phyloP scores from a whole-genome alignment of 2,329 filamentous ascomycete species.

The Gaeumannomyces sp. region DNA sequence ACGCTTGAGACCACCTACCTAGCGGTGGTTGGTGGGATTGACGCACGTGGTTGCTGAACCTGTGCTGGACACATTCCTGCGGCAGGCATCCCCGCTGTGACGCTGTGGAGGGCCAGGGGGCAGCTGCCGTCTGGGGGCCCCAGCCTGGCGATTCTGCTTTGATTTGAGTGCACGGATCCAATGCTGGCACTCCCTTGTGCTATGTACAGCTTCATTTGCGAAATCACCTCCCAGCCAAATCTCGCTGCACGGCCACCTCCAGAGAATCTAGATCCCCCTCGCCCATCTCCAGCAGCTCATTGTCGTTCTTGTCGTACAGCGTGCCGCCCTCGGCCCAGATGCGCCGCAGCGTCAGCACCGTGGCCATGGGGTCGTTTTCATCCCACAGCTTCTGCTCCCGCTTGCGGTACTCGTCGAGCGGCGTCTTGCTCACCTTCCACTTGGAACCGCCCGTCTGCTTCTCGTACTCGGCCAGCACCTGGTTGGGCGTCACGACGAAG shows the following conservation, averaged over 20 bases:
- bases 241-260: slow-evolving; percentile 21
- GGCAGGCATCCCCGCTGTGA: not conserved
- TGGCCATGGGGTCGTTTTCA: slow-evolving; percentile 43
- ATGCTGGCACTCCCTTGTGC: not conserved
- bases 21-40: not conserved
- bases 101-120: not conserved
- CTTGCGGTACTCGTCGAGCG: slow-evolving; percentile 46
- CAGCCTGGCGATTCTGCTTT: not conserved
- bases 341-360: slow-evolving; percentile 53
- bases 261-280: slow-evolving; percentile 48
- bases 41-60: not conserved
- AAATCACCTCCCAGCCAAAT: not conserved
- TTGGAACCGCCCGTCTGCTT: slow-evolving; percentile 49
- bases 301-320: slow-evolving; percentile 62
- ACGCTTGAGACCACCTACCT: not conserved
- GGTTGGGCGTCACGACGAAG: slow-evolving; percentile 58
- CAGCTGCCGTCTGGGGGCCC: not conserved
- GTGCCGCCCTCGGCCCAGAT: slow-evolving; percentile 72
- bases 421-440: slow-evolving; percentile 49
- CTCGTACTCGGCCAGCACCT: slow-evolving; percentile 62
- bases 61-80: slow-evolving; percentile 18
- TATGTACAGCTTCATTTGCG: not conserved
- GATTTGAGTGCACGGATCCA: no score
- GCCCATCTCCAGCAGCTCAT: slow-evolving; percentile 46
- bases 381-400: slow-evolving; percentile 56